Percentiles rank a stretch among this genome's conserved stretches.
phyloP scores from a whole-genome alignment of 169 alveolate species.

The Cardiosporidium cionae region DNA sequence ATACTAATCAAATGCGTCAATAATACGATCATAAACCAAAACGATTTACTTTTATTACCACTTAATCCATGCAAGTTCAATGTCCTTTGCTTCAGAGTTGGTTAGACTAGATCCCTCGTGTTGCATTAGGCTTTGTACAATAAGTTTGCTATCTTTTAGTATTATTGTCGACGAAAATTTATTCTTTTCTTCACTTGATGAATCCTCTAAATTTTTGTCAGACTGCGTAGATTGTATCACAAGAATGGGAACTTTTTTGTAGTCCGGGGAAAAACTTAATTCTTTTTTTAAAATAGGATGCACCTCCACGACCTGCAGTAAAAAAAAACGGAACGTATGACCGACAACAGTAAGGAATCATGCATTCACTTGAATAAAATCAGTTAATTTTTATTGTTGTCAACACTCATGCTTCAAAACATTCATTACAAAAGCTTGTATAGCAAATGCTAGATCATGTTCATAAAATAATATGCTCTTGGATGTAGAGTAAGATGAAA shows the following conservation, averaged over 20 bases:
- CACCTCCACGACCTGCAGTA: slow-evolving; percentile 20
- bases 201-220: neutral
- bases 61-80: neutral
- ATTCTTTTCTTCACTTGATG: no score
- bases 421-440: no score
- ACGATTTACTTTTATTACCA: no score
- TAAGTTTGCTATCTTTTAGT: slow-evolving; percentile 1
- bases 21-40: no score
- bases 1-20: no score
- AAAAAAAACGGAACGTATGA: no score
- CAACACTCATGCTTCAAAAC: no score
- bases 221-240: neutral
- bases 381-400: no score
- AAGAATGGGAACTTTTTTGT: slow-evolving; percentile 6
- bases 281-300: slow-evolving; percentile 14
- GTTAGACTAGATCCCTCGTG: neutral
- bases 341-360: neutral
- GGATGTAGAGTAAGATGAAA: no score
- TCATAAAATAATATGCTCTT: no score
- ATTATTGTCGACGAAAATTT: neutral
- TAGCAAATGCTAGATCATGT: no score
- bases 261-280: neutral
- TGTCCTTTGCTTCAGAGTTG: neutral
- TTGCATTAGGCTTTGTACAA: neutral
- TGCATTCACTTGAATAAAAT: no score